Conservation (phyloP, 2,329 filamentous ascomycete genomes). For the Aulographum hederae region DNA sequence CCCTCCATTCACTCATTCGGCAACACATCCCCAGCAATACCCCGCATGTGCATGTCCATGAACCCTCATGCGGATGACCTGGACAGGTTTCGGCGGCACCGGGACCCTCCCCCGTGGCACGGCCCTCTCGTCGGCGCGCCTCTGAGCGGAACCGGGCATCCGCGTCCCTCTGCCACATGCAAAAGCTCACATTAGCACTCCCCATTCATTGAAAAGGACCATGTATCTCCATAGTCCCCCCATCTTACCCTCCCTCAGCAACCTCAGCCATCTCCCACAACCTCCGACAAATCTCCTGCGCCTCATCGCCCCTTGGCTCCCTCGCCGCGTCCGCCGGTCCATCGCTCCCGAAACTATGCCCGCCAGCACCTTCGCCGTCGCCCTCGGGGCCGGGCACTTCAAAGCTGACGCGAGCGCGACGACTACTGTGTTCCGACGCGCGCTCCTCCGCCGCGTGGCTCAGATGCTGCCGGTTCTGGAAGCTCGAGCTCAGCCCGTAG, state of each 20-base stretch:
- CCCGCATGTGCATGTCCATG: no score
- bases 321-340: no score
- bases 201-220: no score
- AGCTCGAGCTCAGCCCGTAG: not conserved
- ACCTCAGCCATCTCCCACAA: conserved; percentile 5
- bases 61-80: no score
- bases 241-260: not conserved
- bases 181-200: no score
- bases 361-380: not conserved
- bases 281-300: conserved; percentile 5
- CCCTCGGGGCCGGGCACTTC: conserved; percentile 1
- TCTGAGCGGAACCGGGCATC: no score
- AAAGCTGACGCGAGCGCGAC: conserved; percentile 3
- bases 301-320: conserved; percentile 4
- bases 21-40: no score
- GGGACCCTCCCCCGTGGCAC: no score
- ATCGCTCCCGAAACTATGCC: not conserved
- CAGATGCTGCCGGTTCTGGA: not conserved
- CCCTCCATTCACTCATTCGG: no score
- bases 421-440: not conserved
- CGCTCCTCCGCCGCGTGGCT: not conserved
- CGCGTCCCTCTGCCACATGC: no score
- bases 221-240: not conserved
- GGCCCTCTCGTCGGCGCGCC: no score
- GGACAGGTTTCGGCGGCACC: no score